These are phyloP conservation scores for Cutaneotrichosporon dermatis DNA, from an alignment of 1,284 basidiomycete genomes.

Conservation along the genomic window DNA sequence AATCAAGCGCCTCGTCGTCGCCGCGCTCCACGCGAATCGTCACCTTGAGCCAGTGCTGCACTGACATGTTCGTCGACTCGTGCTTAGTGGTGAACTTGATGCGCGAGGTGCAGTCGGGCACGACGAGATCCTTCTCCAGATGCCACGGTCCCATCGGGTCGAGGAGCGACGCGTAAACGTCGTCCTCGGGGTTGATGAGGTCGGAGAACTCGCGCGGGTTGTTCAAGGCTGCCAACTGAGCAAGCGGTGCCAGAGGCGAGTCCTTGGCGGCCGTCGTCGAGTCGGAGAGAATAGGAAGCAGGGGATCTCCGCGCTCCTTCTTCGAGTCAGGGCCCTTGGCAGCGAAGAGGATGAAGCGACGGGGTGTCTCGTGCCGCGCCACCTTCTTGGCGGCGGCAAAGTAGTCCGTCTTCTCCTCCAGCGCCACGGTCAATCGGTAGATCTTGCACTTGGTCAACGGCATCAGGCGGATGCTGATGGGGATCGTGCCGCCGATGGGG, in stretches of 20 bases:
- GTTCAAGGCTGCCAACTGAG: conserved; percentile 39
- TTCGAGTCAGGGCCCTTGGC: conserved; percentile 55
- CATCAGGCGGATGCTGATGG: conserved; percentile 74
- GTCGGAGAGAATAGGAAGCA: conserved; percentile 56
- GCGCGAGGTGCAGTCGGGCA: conserved; percentile 51
- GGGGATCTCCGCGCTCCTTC: conserved; percentile 49
- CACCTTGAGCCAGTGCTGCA: conserved; percentile 76
- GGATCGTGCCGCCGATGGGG: conserved; percentile 75
- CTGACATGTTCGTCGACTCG: conserved; percentile 69
- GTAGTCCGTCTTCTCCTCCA: conserved; percentile 84
- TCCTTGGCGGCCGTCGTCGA: conserved; percentile 44
- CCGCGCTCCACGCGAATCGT: conserved; percentile 79
- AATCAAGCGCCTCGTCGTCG: conserved; percentile 62
- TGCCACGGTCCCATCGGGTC: conserved; percentile 57
- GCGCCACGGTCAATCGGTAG: conserved; percentile 66
- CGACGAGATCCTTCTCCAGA: conserved; percentile 49
- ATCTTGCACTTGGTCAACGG: conserved; percentile 82
- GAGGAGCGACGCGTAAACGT: conserved; percentile 50
- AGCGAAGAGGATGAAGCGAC: conserved; percentile 63
- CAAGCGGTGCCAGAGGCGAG: conserved; percentile 50
- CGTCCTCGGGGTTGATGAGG: conserved; percentile 49
- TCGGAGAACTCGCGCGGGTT: conserved; percentile 39
- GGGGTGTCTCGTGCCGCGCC: conserved; percentile 70
- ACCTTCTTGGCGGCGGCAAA: conserved; percentile 64
- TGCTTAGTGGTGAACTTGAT: conserved; percentile 81